Evolutionary conservation across 768 basidiomycete species (phyloP), one percentile per base, ranked within the genome.

Genomic region (Vishniacozyma victoriae): DNA sequence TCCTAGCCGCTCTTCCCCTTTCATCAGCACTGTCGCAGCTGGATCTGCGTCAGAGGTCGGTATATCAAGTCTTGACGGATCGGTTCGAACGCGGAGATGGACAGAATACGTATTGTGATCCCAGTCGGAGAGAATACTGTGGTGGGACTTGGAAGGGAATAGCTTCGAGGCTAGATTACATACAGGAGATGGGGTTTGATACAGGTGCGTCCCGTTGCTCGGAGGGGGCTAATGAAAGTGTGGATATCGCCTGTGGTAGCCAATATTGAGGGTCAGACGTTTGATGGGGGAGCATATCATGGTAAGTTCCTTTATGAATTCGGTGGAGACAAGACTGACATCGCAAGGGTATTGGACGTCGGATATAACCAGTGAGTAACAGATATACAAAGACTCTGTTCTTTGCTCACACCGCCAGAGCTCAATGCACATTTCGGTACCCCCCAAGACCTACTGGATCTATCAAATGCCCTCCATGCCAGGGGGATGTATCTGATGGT

Each of bases 161-260:
- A 16, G 59, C 59, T 47, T 39, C 54, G 41, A 56, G 59, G 36
- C 50, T 74, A 33, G 70, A 62, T 24, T 74, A 74, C 52, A 74
- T 74, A 35, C 63, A 71, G 33, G 69, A 60, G 11, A 71, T 74
- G 69, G 73, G 73, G 0, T 74, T 74, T 54, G 68, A 73, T 59
- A 70, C 68, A 18, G 54, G 65, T 67, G 36, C 44, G 54, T 39
- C 9, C n/a, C 4, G 20, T 20, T 6, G 23, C 18, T 5, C 13
- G 19, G 19, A 35, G 20, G 27, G 5, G 5, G 27, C 43, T n/a
- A 33, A 16, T 6, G 24, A 35, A 43, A 67, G 65, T 73, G 29
- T 74, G 71, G 71, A 72, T 74, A 41, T 71, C 69, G 7, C 73
- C 73, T 9, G 57, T 74, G 18, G 71, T 72, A 3, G 50, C 60